Conservation (phyloP, 331 rosid species). For the Cydonia oblonga region DNA sequence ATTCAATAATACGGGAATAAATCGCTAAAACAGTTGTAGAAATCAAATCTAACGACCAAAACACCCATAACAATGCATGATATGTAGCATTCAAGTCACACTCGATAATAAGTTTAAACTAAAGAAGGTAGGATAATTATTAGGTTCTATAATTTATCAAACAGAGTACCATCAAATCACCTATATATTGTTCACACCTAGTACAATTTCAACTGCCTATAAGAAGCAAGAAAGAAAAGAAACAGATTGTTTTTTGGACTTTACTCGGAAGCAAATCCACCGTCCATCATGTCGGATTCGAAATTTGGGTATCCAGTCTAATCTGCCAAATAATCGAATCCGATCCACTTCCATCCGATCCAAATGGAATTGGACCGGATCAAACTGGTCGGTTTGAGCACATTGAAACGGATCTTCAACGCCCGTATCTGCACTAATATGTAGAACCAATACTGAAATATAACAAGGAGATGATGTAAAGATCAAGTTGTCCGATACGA, state of each 20-base stretch:
- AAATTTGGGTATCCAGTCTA: too few relatives aligned
- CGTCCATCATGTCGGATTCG: neutral
- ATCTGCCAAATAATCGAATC: too few relatives aligned
- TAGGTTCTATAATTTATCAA: neutral
- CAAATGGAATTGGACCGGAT: too few relatives aligned
- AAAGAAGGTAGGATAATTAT: neutral
- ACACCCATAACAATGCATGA: rapidly evolving
- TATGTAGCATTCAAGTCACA: neutral
- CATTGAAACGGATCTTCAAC: too few relatives aligned
- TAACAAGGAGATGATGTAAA: too few relatives aligned
- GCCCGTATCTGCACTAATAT: too few relatives aligned
- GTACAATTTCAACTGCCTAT: neutral
- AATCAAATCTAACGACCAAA: neutral
- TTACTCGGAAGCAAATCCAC: neutral
- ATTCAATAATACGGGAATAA: neutral
- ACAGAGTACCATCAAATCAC: neutral
- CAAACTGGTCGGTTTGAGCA: too few relatives aligned
- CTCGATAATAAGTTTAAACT: neutral
- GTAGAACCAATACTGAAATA: too few relatives aligned
- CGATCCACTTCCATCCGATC: too few relatives aligned
- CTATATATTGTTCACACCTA: neutral
- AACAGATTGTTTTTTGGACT: neutral
- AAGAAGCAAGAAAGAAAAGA: neutral
- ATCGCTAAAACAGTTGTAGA: neutral
- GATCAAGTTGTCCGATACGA: too few relatives aligned